Evolutionary conservation across 2,329 filamentous ascomycete species (phyloP).

Genomic region (Acrocalymma vagum): DNA sequence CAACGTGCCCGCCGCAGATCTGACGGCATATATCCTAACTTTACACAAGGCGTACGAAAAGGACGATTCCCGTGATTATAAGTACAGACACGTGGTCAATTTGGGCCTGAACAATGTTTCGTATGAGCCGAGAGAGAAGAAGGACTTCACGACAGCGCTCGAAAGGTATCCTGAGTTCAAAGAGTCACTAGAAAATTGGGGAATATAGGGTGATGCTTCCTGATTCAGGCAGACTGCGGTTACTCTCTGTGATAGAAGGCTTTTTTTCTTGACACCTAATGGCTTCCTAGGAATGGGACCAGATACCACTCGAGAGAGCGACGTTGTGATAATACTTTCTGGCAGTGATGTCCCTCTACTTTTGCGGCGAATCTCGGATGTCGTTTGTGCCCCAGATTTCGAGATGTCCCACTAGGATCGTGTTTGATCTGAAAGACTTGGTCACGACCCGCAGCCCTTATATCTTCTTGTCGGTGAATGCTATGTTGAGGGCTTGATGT

Average conservation of each 20-base stretch:
- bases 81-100: neutral
- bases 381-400: too few species aligned
- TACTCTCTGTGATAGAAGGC: slow-evolving; percentile 4
- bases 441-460: too few species aligned
- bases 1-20: slow-evolving; percentile 2
- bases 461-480: slow-evolving; percentile 15
- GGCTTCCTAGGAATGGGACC: slow-evolving; percentile 13
- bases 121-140: too few species aligned
- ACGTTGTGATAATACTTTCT: slow-evolving; percentile 9
- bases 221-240: slow-evolving; percentile 7
- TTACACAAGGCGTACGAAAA: slow-evolving; percentile 1
- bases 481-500: slow-evolving; percentile 11
- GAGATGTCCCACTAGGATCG: too few species aligned
- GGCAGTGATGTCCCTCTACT: slow-evolving; percentile 13
- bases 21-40: slow-evolving; percentile 8
- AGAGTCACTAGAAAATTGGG: slow-evolving; percentile 2
- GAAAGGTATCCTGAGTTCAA: slow-evolving; percentile 3
- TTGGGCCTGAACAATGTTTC: neutral
- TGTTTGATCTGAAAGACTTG: too few species aligned
- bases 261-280: slow-evolving; percentile 12
- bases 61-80: neutral
- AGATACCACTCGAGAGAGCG: slow-evolving; percentile 9
- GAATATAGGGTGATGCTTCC: slow-evolving; percentile 1
- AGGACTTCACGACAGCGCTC: neutral
- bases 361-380: slow-evolving; percentile 6